Evolutionary conservation across 1,284 basidiomycete species (phyloP).

Genomic region (Crepidotus sp.): DNA sequence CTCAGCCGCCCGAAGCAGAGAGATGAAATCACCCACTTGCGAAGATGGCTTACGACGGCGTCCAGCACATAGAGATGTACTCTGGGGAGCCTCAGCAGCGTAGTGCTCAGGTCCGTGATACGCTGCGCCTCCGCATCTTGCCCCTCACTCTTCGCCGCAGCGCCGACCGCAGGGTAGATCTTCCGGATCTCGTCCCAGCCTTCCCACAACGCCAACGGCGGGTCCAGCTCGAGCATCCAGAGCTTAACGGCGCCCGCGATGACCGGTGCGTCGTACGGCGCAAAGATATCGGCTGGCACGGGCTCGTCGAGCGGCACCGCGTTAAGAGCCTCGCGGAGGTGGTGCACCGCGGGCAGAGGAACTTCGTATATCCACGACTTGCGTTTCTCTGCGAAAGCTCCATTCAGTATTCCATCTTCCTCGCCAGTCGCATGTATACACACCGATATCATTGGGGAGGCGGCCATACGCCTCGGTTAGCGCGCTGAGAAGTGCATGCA

Average conservation of each 20-base stretch:
- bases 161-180: slow-evolving; percentile 55
- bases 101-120: slow-evolving; percentile 59
- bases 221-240: slow-evolving; percentile 81
- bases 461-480: slow-evolving; percentile 59
- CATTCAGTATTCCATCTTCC: slow-evolving; percentile 6
- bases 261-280: slow-evolving; percentile 77
- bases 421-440: slow-evolving; percentile 21
- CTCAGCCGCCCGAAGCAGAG: background rate
- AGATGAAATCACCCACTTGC: slow-evolving; percentile 39
- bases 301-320: slow-evolving; percentile 56
- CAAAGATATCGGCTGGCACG: slow-evolving; percentile 57
- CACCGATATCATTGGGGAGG: slow-evolving; percentile 57
- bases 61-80: slow-evolving; percentile 81
- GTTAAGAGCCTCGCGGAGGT: slow-evolving; percentile 77
- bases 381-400: slow-evolving; percentile 55
- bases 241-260: slow-evolving; percentile 79
- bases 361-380: slow-evolving; percentile 93
- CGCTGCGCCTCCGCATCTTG: slow-evolving; percentile 42
- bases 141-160: slow-evolving; percentile 13
- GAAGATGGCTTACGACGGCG: slow-evolving; percentile 71
- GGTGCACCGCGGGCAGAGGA: slow-evolving; percentile 73
- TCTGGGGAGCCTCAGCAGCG: slow-evolving; percentile 68
- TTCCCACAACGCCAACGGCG: slow-evolving; percentile 75
- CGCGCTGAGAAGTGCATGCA: slow-evolving; percentile 60
- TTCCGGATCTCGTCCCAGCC: slow-evolving; percentile 85